Evolutionary conservation across 1,284 basidiomycete genomes (phyloP).

Genomic region (Coniophora puteana): DNA sequence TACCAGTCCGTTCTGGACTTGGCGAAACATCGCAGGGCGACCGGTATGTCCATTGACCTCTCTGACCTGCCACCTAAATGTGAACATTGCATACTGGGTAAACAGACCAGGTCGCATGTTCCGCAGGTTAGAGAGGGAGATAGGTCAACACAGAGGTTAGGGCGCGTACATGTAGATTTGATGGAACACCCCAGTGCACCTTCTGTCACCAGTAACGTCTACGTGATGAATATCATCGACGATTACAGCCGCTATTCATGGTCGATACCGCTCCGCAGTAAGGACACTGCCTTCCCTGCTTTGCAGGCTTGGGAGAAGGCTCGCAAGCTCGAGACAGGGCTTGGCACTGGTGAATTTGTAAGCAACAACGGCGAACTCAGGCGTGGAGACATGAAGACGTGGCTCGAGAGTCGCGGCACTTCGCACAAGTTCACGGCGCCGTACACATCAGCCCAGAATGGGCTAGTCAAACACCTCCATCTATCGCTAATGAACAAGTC

Average conservation of each 20-base stretch:
- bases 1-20: neutral
- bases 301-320: neutral
- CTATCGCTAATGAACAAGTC: constrained; percentile 1
- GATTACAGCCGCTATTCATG: too few species aligned
- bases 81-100: constrained; percentile 11
- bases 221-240: constrained; percentile 4
- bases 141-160: neutral
- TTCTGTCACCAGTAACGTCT: neutral
- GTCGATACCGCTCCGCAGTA: neutral
- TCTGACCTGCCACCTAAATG: neutral
- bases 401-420: too few species aligned
- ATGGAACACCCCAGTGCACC: neutral
- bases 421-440: too few species aligned
- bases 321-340: neutral
- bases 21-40: neutral
- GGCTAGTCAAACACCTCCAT: too few species aligned
- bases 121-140: too few species aligned
- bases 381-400: neutral
- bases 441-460: too few species aligned
- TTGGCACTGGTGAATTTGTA: neutral
- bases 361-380: neutral
- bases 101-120: constrained; percentile 11
- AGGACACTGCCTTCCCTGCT: neutral
- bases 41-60: constrained; percentile 6
- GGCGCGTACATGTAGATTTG: neutral